A percentile compares a stretch with the other conserved stretches of the same genome.
Evolutionary conservation across 2,329 filamentous ascomycete genomes (phyloP).

Genomic region (Emergomyces africanus): DNA sequence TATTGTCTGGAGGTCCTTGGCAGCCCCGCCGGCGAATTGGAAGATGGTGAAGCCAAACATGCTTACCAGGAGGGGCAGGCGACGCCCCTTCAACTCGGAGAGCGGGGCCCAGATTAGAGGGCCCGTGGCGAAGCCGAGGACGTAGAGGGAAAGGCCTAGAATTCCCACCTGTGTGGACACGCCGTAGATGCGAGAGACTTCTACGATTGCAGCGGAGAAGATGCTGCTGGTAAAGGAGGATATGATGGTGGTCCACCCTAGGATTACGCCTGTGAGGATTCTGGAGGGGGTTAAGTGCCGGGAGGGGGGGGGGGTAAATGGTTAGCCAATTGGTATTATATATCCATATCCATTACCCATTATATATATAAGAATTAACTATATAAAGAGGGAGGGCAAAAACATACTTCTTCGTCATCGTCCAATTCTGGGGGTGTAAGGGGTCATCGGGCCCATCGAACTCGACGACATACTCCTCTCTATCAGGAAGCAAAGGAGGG

Average conservation of each 20-base stretch:
- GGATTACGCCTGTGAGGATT: slow-evolving; percentile 13
- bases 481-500: slow-evolving; percentile 42
- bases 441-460: slow-evolving; percentile 78
- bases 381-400: background rate
- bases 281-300: background rate
- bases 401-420: slow-evolving; percentile 59
- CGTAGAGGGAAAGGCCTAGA: slow-evolving; percentile 30
- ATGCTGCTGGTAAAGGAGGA: slow-evolving; percentile 49
- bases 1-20: slow-evolving; percentile 41
- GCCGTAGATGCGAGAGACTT: slow-evolving; percentile 45
- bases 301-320: background rate
- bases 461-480: slow-evolving; percentile 51
- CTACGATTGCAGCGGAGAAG: slow-evolving; percentile 53
- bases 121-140: slow-evolving; percentile 38
- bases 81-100: slow-evolving; percentile 38
- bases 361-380: no score
- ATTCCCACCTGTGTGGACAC: slow-evolving; percentile 36
- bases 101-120: slow-evolving; percentile 41
- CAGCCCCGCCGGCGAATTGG: slow-evolving; percentile 35
- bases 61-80: slow-evolving; percentile 36
- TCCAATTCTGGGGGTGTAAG: slow-evolving; percentile 80
- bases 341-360: no score
- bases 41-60: slow-evolving; percentile 41
- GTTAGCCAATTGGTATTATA: background rate
- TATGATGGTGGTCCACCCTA: slow-evolving; percentile 39